These are phyloP conservation scores for Vigna unguiculata DNA, from an alignment of 306 rosid genomes.

Conservation along the genomic window DNA sequence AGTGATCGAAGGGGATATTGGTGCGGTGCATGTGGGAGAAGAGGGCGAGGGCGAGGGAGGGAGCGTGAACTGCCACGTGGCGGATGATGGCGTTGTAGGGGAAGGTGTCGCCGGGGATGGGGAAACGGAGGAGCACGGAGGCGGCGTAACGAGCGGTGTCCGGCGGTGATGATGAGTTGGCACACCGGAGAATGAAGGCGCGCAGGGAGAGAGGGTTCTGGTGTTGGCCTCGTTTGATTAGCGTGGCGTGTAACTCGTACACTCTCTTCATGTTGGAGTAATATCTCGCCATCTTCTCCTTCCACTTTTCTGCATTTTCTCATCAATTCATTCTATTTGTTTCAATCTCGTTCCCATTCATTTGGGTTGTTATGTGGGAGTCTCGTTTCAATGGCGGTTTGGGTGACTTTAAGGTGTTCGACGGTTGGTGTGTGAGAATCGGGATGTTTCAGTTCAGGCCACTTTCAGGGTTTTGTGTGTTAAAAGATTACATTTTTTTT, in stretches of 20 bases:
- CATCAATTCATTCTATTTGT: too few relatives aligned
- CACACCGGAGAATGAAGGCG: constrained; percentile 54
- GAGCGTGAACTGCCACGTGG: constrained; percentile 50
- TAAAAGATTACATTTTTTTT: too few relatives aligned
- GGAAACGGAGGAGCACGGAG: constrained; percentile 48
- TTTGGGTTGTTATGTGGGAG: too few relatives aligned
- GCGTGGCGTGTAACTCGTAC: constrained; percentile 39
- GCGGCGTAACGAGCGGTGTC: constrained; percentile 55
- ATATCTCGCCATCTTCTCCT: not conserved
- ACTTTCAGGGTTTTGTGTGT: too few relatives aligned
- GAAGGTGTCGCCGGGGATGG: constrained; percentile 48
- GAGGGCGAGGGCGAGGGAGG: constrained; percentile 45
- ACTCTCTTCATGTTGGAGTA: constrained; percentile 46
- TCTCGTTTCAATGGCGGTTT: too few relatives aligned
- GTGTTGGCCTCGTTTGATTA: too few relatives aligned
- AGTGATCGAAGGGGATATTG: constrained; percentile 47
- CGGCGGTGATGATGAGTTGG: constrained; percentile 40
- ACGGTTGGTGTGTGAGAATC: too few relatives aligned
- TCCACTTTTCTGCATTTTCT: not conserved
- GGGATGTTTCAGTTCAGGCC: too few relatives aligned
- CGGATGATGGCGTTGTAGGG: constrained; percentile 57
- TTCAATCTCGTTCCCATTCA: too few relatives aligned
- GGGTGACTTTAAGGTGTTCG: too few relatives aligned
- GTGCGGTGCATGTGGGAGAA: too few relatives aligned
- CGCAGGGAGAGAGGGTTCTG: constrained; percentile 47